These are phyloP conservation scores for Fusarium torulosum DNA, from an alignment of 2,329 filamentous ascomycete species.

Conservation along the genomic window DNA sequence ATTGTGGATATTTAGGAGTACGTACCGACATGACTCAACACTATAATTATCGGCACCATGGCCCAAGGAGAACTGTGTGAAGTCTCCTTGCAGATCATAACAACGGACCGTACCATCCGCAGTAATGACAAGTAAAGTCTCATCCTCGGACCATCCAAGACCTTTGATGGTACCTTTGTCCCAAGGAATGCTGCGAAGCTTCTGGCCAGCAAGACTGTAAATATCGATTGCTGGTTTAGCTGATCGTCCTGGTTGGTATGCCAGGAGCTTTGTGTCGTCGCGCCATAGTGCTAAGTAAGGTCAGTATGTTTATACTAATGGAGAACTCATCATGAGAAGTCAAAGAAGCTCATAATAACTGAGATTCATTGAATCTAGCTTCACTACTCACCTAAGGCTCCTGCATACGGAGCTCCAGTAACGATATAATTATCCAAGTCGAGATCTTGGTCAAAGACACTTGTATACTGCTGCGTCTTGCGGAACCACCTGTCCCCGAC, in stretches of 20 bases:
- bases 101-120: constrained; percentile 91
- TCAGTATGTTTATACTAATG: constrained; percentile 12
- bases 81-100: constrained; percentile 94
- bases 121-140: constrained; percentile 88
- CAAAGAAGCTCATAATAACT: constrained; percentile 2
- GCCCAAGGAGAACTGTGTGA: constrained; percentile 92
- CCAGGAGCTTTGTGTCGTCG: constrained; percentile 85
- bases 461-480: constrained; percentile 92
- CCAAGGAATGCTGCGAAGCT: constrained; percentile 89
- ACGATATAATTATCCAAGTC: constrained; percentile 96
- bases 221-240: constrained; percentile 90
- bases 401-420: constrained; percentile 91
- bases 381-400: constrained; percentile 81
- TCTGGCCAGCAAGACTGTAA: constrained; percentile 92
- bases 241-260: constrained; percentile 78
- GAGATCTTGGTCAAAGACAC: constrained; percentile 90
- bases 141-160: constrained; percentile 96
- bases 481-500: constrained; percentile 95
- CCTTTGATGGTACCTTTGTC: constrained; percentile 89
- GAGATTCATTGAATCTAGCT: background rate
- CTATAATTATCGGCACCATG: constrained; percentile 90
- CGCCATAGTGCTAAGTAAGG: constrained; percentile 80
- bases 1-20: background rate
- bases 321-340: constrained; percentile 21
- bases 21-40: constrained; percentile 81